Evolutionary conservation across 192 early-diverging fungal genomes (phyloP).

Genomic region (Mortierella claussenii): DNA sequence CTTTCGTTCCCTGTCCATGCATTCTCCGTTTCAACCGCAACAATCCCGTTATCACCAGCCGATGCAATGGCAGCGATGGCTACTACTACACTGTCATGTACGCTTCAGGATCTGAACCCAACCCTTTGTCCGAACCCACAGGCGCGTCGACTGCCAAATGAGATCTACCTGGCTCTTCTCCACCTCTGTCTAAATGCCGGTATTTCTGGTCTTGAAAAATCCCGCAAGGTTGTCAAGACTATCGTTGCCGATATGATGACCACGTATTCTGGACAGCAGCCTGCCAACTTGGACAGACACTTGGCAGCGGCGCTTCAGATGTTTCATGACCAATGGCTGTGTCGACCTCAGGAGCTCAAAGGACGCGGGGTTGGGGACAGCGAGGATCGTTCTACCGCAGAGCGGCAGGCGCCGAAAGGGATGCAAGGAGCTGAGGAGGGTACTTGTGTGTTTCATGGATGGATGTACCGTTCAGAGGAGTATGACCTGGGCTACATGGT

Average conservation of each 20-base stretch:
- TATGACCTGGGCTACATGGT: constrained; percentile 3
- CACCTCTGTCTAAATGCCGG: constrained; percentile 34
- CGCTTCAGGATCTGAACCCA: constrained; percentile 32
- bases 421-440: too few relatives aligned
- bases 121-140: constrained; percentile 1
- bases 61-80: background rate
- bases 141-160: constrained; percentile 25
- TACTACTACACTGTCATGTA: background rate
- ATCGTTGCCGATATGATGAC: constrained; percentile 31
- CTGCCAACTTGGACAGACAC: constrained; percentile 25
- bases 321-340: constrained; percentile 37
- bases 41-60: background rate
- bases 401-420: background rate
- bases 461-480: constrained; percentile 37
- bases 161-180: constrained; percentile 37
- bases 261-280: constrained; percentile 10
- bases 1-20: background rate
- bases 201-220: background rate
- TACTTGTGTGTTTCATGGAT: constrained; percentile 24
- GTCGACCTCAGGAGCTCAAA: constrained; percentile 3
- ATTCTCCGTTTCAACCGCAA: background rate
- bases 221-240: constrained; percentile 28
- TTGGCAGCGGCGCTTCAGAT: constrained; percentile 28
- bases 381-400: background rate
- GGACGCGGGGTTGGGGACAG: background rate